These are phyloP conservation scores for Picochlorum sp. DNA, from an alignment of 139 green algal genomes.

Conservation along the genomic window DNA sequence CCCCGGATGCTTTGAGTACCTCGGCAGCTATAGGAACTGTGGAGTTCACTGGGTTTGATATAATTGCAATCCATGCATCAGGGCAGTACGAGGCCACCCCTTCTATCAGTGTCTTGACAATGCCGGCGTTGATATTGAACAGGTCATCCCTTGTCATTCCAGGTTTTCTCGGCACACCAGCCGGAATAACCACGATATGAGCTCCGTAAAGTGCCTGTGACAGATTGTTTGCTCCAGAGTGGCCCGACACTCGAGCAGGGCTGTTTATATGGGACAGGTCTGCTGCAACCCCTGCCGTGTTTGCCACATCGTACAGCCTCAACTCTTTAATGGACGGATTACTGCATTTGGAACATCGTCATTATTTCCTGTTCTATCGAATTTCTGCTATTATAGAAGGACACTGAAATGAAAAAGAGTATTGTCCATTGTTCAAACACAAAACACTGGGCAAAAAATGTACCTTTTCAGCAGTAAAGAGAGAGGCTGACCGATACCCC, in stretches of 20 bases:
- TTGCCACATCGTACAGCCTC: slow-evolving; percentile 91
- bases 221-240: slow-evolving; percentile 68
- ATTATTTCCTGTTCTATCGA: too few species aligned
- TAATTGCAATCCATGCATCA: slow-evolving; percentile 77
- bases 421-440: too few species aligned
- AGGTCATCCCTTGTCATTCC: slow-evolving; percentile 99
- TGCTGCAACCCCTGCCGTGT: slow-evolving; percentile 79
- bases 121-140: slow-evolving; percentile 96
- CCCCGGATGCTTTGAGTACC: slow-evolving; percentile 63
- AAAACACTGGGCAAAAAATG: too few species aligned
- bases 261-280: slow-evolving; percentile 94
- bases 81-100: slow-evolving; percentile 61
- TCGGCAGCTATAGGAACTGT: slow-evolving; percentile 98
- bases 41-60: slow-evolving; percentile 99
- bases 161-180: slow-evolving; percentile 87
- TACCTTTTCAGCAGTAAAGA: slow-evolving; percentile 76
- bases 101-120: slow-evolving; percentile 55
- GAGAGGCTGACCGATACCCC: slow-evolving; percentile 80
- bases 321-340: slow-evolving; percentile 60
- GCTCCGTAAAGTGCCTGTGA: slow-evolving; percentile 50
- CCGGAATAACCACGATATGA: slow-evolving; percentile 91
- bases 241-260: slow-evolving; percentile 56
- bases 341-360: background rate
- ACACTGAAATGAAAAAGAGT: too few species aligned
- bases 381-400: too few species aligned